These are phyloP conservation scores for Chrysoporthe austroafricana DNA, from an alignment of 2,329 filamentous ascomycete genomes.

Conservation along the genomic window DNA sequence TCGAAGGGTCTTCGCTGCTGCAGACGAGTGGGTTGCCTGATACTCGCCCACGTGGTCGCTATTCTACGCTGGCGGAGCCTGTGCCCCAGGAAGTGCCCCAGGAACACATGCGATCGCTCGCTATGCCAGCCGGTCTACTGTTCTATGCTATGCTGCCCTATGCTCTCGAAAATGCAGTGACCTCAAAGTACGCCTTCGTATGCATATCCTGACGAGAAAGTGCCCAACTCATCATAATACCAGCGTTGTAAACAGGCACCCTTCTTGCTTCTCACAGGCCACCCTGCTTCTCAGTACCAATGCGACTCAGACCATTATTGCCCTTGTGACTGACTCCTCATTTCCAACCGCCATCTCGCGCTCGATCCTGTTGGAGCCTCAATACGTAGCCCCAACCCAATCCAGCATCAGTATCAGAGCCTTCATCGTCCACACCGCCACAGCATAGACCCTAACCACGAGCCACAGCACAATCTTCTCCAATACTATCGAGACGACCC, in stretches of 20 bases:
- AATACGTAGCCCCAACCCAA: constrained; percentile 28
- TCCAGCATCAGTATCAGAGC: constrained; percentile 23
- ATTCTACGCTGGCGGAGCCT: not conserved
- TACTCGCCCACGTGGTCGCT: not conserved
- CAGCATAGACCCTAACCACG: constrained; percentile 19
- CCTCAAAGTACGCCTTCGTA: too few species aligned
- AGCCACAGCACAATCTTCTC: constrained; percentile 16
- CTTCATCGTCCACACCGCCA: constrained; percentile 25
- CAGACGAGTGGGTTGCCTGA: not conserved
- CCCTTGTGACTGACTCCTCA: not conserved
- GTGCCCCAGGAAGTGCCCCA: not conserved
- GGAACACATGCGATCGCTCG: not conserved
- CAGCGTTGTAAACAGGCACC: not conserved
- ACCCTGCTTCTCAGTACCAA: too few species aligned
- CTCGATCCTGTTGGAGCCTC: not conserved
- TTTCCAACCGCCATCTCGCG: not conserved
- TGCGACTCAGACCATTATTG: not conserved
- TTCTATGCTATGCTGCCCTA: not conserved
- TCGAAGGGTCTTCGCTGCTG: not conserved
- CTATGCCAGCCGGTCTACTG: not conserved
- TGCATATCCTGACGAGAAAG: not conserved
- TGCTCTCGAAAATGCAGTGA: not conserved
- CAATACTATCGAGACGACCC: constrained; percentile 9
- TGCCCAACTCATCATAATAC: too few species aligned
- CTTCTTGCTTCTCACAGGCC: not conserved